Conservation (phyloP, 441 rosid genomes). For the Adansonia madagascariensis region DNA sequence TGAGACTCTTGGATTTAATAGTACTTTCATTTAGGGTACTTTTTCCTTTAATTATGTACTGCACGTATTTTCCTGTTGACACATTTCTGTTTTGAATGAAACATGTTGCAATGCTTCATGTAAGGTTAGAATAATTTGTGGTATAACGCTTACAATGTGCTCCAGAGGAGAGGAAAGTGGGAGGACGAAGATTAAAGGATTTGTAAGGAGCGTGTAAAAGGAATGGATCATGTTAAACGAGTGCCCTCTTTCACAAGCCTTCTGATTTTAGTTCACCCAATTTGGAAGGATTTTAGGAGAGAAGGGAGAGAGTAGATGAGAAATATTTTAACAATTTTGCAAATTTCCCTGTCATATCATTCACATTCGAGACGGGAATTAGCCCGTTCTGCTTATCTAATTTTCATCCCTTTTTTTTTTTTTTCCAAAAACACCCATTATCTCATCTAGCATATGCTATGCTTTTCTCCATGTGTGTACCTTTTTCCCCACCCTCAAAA, state of each 20-base stretch:
- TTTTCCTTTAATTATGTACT: slow-evolving; percentile 15
- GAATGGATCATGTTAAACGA: background rate
- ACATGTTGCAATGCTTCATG: background rate
- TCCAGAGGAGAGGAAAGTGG: slow-evolving; percentile 1
- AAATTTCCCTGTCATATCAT: background rate
- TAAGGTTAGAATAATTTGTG: slow-evolving; percentile 11
- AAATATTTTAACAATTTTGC: slow-evolving; percentile 12
- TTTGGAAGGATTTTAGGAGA: background rate
- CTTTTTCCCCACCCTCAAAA: background rate
- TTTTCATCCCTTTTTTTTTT: background rate
- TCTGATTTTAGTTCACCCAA: background rate
- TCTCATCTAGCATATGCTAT: background rate
- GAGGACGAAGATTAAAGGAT: slow-evolving; percentile 18
- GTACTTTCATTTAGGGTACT: background rate
- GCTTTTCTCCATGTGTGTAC: background rate
- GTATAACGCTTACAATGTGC: slow-evolving; percentile 1
- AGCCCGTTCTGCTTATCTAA: background rate
- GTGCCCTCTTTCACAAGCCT: background rate
- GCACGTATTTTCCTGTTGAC: background rate
- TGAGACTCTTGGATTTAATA: slow-evolving; percentile 35
- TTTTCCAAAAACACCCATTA: background rate
- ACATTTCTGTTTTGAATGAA: background rate
- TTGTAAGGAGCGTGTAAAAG: slow-evolving; percentile 3
- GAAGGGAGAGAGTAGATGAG: background rate
- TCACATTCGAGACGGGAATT: background rate